Conservation (phyloP, 371 early-diverging fungal species). For the Mucor lusitanicus region DNA sequence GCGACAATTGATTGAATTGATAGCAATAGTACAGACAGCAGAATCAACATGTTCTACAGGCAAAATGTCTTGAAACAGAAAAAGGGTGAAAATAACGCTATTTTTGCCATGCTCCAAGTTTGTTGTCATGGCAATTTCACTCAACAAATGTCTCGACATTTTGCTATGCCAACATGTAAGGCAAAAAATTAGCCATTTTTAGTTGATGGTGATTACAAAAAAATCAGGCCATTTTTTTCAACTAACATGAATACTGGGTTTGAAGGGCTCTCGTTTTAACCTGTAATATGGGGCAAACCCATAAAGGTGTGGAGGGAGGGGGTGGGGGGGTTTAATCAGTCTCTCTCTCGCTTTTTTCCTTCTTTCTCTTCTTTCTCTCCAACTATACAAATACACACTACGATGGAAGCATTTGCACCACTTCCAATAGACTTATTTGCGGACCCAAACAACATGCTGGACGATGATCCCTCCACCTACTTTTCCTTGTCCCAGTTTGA, state of each 20-base stretch:
- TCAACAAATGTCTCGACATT: background rate
- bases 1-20: too few species aligned
- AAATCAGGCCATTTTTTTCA: background rate
- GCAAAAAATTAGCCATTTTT: background rate
- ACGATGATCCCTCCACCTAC: slow-evolving; percentile 20
- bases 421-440: slow-evolving; percentile 25
- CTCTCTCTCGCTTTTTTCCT: background rate
- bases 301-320: background rate
- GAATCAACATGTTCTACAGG: too few species aligned
- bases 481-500: slow-evolving; percentile 44
- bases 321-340: background rate
- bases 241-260: background rate
- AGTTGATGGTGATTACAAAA: background rate
- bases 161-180: background rate
- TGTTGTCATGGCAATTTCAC: background rate
- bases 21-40: too few species aligned
- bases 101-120: too few species aligned
- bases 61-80: too few species aligned
- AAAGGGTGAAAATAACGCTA: too few species aligned
- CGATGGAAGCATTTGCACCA: slow-evolving; percentile 32
- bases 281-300: background rate
- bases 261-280: background rate
- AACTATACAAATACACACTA: background rate
- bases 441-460: slow-evolving; percentile 5
- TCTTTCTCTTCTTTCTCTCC: background rate